Percentiles rank a stretch among this genome's conserved stretches.
Evolutionary conservation across 2,329 filamentous ascomycete genomes (phyloP).

Genomic region (Plenodomus tracheiphilus): DNA sequence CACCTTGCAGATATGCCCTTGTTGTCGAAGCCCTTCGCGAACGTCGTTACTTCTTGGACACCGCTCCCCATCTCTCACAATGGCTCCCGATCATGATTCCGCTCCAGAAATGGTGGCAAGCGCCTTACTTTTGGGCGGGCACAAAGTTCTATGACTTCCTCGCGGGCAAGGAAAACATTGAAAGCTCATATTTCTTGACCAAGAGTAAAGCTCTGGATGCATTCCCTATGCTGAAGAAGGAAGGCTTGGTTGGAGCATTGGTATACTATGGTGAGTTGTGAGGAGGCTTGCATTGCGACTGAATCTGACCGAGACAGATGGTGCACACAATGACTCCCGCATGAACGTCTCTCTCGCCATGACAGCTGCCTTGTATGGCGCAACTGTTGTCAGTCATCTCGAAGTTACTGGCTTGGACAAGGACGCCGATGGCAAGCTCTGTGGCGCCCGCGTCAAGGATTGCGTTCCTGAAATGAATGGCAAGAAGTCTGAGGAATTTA

Average conservation of each 20-base stretch:
- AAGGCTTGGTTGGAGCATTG: conserved; percentile 76
- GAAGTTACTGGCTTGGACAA: conserved; percentile 79
- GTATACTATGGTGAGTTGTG: conserved; percentile 73
- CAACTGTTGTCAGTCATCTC: conserved; percentile 80
- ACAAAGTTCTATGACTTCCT: conserved; percentile 85
- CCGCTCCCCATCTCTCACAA: conserved; percentile 77
- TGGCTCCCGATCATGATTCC: conserved; percentile 86
- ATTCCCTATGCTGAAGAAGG: conserved; percentile 85
- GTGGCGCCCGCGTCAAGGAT: conserved; percentile 74
- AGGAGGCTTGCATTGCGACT: neutral
- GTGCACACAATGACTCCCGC: conserved; percentile 86
- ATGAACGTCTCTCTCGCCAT: conserved; percentile 91
- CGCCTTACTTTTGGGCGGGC: conserved; percentile 76
- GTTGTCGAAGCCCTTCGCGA: conserved; percentile 82
- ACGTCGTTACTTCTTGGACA: conserved; percentile 81
- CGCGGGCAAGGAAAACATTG: conserved; percentile 83
- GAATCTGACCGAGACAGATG: conserved; percentile 58
- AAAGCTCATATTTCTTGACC: conserved; percentile 85
- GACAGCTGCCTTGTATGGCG: conserved; percentile 85
- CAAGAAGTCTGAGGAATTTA: conserved; percentile 64
- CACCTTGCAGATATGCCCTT: conserved; percentile 60
- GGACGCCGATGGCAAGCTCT: conserved; percentile 71
- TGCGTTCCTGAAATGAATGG: conserved; percentile 68
- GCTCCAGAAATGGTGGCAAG: conserved; percentile 81
- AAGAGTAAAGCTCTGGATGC: conserved; percentile 83